Base-by-base conservation (phyloP, 768 basidiomycete species). In the Psilocybe tampanensis region DNA sequence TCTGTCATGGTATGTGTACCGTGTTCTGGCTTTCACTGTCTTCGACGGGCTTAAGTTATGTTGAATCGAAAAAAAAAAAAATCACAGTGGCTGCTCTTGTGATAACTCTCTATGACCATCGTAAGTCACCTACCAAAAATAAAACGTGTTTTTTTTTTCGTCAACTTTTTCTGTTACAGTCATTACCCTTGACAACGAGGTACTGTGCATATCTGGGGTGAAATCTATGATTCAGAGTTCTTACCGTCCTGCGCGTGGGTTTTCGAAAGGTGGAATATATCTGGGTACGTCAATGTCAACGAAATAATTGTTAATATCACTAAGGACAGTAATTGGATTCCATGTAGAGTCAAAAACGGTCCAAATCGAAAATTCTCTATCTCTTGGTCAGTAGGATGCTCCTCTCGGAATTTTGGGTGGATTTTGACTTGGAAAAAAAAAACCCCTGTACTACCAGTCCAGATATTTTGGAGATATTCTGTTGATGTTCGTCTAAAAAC, bases 1-100 rank as follows among this genome's bases (percentile, higher is more conserved):
- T 62, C 45, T 66, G 61, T 41, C 69, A 70, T 54, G 48, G 69
- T 66, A 29, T 48, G 67, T 55, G n/a, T n/a, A n/a, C n/a, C n/a
- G n/a, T n/a, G n/a, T n/a, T n/a, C n/a, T n/a, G n/a, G n/a, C n/a
- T n/a, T n/a, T n/a, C n/a, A n/a, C n/a, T n/a, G n/a, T n/a, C n/a
- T n/a, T n/a, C n/a, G n/a, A n/a, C n/a, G n/a, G n/a, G n/a, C n/a
- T n/a, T n/a, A n/a, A n/a, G n/a, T n/a, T n/a, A n/a, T 19, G 41
- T 24, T 45, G 47, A 45, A 21, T 42, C 42, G n/a, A 12, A 5
- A 19, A 41, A 41, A 36, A 18, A 12, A 5, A 19, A 41, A 41
- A 36, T 39, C 18, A 3, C 13, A 68, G 66, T 68, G 26, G 64
- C 63, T 23, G 63, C 63, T 15, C 47, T 64, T 6, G 55, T 66